Conservation (phyloP, 371 early-diverging fungal species). For the Mortierella polycephala region DNA sequence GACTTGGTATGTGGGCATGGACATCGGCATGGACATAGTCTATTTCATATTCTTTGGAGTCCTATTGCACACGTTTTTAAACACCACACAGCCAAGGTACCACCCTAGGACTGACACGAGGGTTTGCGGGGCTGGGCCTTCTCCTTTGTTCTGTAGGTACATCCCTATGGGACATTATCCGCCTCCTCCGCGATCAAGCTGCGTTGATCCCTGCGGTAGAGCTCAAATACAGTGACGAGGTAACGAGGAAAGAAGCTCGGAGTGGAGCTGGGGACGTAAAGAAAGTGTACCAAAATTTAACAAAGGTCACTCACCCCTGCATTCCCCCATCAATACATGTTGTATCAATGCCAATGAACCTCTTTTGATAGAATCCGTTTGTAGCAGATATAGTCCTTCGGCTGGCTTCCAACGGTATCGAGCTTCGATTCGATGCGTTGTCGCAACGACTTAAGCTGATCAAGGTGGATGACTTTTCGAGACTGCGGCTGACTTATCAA, state of each 20-base stretch:
- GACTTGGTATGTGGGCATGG: constrained; percentile 57
- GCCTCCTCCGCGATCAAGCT: constrained; percentile 61
- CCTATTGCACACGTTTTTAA: neutral
- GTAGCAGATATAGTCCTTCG: constrained; percentile 68
- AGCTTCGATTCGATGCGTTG: constrained; percentile 70
- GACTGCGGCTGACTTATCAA: constrained; percentile 71
- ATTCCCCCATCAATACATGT: too few relatives aligned
- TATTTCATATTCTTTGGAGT: neutral
- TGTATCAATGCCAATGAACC: too few relatives aligned
- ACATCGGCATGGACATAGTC: too few relatives aligned
- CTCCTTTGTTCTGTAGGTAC: constrained; percentile 53
- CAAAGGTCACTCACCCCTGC: too few relatives aligned
- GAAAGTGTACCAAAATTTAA: neutral
- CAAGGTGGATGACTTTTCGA: constrained; percentile 71
- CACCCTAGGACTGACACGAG: too few relatives aligned
- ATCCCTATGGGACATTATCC: constrained; percentile 67
- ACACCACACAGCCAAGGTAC: too few relatives aligned
- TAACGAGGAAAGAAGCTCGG: constrained; percentile 24
- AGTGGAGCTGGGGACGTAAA: too few relatives aligned
- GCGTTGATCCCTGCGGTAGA: constrained; percentile 72
- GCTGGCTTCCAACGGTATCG: constrained; percentile 70
- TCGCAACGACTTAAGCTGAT: constrained; percentile 73
- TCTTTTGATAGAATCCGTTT: constrained; percentile 62
- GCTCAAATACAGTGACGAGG: constrained; percentile 73
- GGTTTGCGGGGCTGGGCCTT: neutral